Evolutionary conservation across 192 early-diverging fungal species (phyloP), one percentile per base, ranked within the genome.

Genomic region (Haplosporangium gracile): DNA sequence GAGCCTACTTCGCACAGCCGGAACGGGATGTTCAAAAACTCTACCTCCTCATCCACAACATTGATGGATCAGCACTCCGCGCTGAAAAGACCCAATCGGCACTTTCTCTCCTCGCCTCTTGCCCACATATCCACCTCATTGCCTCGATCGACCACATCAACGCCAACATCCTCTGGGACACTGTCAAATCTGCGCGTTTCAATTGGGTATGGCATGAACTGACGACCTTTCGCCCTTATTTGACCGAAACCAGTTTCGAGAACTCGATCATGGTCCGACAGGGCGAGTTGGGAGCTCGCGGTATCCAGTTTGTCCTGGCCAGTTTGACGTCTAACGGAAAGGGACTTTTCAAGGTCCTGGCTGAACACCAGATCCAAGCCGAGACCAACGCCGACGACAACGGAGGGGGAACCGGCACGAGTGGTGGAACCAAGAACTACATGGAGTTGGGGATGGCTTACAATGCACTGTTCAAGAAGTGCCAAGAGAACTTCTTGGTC

Each of bases 111-210:
- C 87, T 99, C 22, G 94, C 97, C 3, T 89, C 90, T 13, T 82
- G 83, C 70, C 93, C 92, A 11, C 87, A 91, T 45, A 92, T 99
- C 26, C 94, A 94, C 60, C 55, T 99, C 24, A 78, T 99, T 45
- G 97, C 96, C 0, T 96, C 96, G 0, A 89, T 97, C 32, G 98
- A 99, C 87, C 95, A 99, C 77, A 96, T 99, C 76, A 95, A 98
- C 77, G 93, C 97, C 24, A 93, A 95, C 7, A 81, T 98, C 34
- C 89, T 99, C 29, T 98, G 97, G 97, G 97, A 99, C 86, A 89
- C 94, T 49, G 92, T 92, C 57, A 91, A 91, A 34, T 70, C 91
- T 4, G 83, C 92, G 8, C 89, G 92, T 16, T 97, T 96, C 83
- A 94, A 93, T 83, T 98, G 95, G 95, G 85, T 94, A 2, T 98